Base-by-base conservation (phyloP, 1,284 basidiomycete genomes). In the Cutaneotrichosporon sp. region DNA sequence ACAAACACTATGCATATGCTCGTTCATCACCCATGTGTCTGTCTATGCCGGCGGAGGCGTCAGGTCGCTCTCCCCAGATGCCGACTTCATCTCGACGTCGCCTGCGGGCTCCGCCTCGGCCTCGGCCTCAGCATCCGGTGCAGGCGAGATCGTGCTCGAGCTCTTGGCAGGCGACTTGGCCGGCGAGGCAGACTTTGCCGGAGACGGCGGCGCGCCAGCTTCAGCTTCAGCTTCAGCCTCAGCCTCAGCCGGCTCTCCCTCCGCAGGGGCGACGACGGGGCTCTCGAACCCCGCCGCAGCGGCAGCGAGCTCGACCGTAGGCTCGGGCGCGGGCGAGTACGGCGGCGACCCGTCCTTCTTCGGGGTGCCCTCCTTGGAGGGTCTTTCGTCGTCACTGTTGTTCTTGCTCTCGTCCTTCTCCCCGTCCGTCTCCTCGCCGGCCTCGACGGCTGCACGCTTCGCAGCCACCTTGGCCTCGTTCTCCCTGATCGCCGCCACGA, bases 401-500 rank as follows among this genome's bases (percentile, higher is more conserved):
- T 47, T 56, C 52, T 62, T 56, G 29, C 54, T 43, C 18, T 56
- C 51, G 18, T 29, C 38, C 43, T 52, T 34, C 42, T 47, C 45
- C 24, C 22, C 24, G 11, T 25, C 45, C 24, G 34, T 36, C 24
- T 31, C 56, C 56, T 53, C 49, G 18, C 47, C 58, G 55, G 9
- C 34, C 53, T 16, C 58, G 24, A 25, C 45, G 38, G 24, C 34
- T 16, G 52, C 52, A 1, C 10, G 43, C n/a, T n/a, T 56, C 4
- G 43, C 52, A 4, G 51, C 42, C 3, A 25, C 45, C 18, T 27
- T 38, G 2, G 47, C 57, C 25, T 55, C 49, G 36, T 51, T 46
- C n/a, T 46, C 52, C n/a, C 20, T 66, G 18, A 72, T 64, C 2
- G 62, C 51, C 53, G 65, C 60, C 31, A 72, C 63, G 16, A 75